A percentile compares a stretch with the other conserved stretches of the same genome.
These are phyloP conservation scores for Penicillium sp. DNA, from an alignment of 2,329 filamentous ascomycete genomes.

Conservation along the genomic window DNA sequence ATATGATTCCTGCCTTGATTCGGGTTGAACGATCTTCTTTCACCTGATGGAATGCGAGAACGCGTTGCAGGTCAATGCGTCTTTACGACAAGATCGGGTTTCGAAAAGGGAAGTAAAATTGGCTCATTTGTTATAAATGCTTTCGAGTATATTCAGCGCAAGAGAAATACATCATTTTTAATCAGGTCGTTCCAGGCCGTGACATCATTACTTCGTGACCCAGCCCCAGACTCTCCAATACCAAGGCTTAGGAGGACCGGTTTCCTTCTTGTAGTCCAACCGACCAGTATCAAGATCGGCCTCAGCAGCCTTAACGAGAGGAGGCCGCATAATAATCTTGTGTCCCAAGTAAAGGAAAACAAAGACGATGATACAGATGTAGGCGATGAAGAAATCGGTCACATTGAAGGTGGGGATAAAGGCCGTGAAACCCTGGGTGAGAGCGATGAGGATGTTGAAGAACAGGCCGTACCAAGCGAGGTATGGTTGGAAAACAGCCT, in stretches of 20 bases:
- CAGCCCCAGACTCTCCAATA: conserved; percentile 38
- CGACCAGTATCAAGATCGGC: conserved; percentile 54
- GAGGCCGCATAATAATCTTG: conserved; percentile 54
- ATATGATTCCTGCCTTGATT: too few species aligned
- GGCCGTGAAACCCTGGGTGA: conserved; percentile 72
- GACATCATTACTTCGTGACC: conserved; percentile 24
- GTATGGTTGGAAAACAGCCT: conserved; percentile 66
- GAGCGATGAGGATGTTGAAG: conserved; percentile 67
- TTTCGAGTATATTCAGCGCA: not conserved
- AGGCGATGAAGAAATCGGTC: conserved; percentile 67
- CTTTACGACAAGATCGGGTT: not conserved
- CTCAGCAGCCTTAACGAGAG: conserved; percentile 45
- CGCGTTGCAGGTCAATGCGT: not conserved
- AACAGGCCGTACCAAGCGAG: conserved; percentile 69
- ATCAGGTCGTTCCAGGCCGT: not conserved
- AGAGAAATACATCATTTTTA: not conserved
- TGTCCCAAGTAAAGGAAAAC: conserved; percentile 64
- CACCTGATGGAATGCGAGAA: too few species aligned
- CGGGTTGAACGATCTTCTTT: not conserved
- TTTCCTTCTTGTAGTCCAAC: conserved; percentile 41
- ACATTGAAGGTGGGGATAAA: conserved; percentile 67
- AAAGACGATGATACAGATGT: conserved; percentile 70
- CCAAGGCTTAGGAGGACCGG: conserved; percentile 35
- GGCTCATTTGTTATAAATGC: not conserved
- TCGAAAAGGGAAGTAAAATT: too few species aligned